Evolutionary conservation across 177 flowering plant species (phyloP).

Genomic region (Telopea speciosissima): DNA sequence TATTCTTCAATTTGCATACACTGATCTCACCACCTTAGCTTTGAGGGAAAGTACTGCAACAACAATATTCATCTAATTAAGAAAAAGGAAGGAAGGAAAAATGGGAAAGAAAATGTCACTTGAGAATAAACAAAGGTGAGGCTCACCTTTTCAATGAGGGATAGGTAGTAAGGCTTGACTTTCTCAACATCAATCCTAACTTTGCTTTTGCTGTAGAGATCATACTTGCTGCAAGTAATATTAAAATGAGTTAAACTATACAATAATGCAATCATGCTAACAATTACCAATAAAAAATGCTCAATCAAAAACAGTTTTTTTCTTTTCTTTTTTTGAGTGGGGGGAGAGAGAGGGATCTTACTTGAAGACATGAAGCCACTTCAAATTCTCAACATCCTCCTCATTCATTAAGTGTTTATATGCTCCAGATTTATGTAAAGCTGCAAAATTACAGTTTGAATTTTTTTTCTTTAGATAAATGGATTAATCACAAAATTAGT

Average conservation of each 20-base stretch:
- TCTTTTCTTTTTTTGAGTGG: no score
- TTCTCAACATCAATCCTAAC: constrained; percentile 59
- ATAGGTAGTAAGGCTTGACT: constrained; percentile 72
- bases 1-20: no score
- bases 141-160: constrained; percentile 64
- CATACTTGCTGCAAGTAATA: constrained; percentile 56
- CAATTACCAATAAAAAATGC: not conserved
- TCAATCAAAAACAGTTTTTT: no score
- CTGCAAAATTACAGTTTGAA: constrained; percentile 18
- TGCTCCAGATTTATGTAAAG: constrained; percentile 52
- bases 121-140: not conserved
- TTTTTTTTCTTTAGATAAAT: constrained; percentile 7
- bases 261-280: not conserved
- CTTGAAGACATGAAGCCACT: constrained; percentile 78
- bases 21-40: constrained; percentile 45
- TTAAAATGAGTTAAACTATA: not conserved
- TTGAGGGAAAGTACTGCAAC: constrained; percentile 56
- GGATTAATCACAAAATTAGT: constrained; percentile 10
- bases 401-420: constrained; percentile 68
- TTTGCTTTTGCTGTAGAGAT: constrained; percentile 83
- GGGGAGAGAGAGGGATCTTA: no score
- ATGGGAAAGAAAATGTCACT: no score
- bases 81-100: not conserved
- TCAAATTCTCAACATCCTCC: constrained; percentile 60
- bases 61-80: constrained; percentile 4